A percentile compares a stretch with the other conserved stretches of the same genome.
Evolutionary conservation across 345 rosid species (phyloP).

Genomic region (Hevea brasiliensis): DNA sequence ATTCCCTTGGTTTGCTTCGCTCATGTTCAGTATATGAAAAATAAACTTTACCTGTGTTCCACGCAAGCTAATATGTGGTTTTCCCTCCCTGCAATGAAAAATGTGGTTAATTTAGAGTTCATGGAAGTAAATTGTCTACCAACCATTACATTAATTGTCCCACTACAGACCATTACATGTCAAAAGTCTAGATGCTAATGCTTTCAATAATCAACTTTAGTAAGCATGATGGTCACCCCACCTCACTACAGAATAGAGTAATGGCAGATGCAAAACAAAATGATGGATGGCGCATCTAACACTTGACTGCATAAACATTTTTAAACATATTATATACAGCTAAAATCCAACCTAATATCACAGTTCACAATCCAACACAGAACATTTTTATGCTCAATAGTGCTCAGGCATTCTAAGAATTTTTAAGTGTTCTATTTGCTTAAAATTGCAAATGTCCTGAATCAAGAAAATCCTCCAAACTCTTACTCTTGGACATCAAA

Average conservation of each 20-base stretch:
- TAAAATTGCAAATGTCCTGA: no score
- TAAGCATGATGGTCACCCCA: background rate
- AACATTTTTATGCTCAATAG: background rate
- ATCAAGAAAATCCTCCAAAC: background rate
- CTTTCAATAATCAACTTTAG: background rate
- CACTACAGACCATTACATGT: background rate
- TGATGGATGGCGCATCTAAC: background rate
- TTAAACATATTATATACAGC: background rate
- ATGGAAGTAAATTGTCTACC: conserved; percentile 8
- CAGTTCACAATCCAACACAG: background rate
- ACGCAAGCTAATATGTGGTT: conserved; percentile 2
- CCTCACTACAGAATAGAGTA: background rate
- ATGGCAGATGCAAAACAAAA: background rate
- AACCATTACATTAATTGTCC: no score
- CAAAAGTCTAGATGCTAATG: background rate
- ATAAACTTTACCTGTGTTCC: conserved; percentile 11
- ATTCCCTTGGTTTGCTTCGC: conserved; percentile 45
- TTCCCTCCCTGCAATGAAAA: conserved; percentile 21
- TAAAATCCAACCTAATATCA: background rate
- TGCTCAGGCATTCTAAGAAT: background rate
- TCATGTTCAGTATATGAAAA: conserved; percentile 35
- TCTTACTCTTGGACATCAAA: background rate
- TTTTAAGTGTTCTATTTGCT: background rate
- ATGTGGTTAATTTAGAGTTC: background rate
- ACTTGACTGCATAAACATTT: background rate